Base-by-base conservation (phyloP, 176 grass and related monocot species). In the Oryza australiensis region DNA sequence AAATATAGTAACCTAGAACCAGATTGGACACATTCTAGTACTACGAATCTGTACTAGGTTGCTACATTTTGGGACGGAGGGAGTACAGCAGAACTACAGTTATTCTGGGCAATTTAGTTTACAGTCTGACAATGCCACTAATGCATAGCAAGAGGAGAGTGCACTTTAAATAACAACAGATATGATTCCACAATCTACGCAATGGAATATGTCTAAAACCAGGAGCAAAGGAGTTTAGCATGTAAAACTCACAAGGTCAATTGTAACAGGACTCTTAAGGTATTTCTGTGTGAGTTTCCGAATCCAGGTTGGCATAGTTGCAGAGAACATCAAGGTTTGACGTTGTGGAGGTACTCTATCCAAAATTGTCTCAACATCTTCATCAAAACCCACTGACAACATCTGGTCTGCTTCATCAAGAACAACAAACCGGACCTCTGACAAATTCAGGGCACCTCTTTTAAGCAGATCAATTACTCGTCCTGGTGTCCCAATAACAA, bases 341-440 rank as follows among this genome's bases (percentile, higher is more conserved):
- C 88, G 89, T 41, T 96, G 53, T 0, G 34, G 12, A 32, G 97
- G 93, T 62, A 99, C 79, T 26, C 45, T 90, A 41, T 96, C 78
- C 78, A 99, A 81, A 75, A 99, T 99, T 68, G 16, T 82, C 83
- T 99, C 97, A 24, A 99, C 97, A 73, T 88, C 97, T 85, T 92
- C 77, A 74, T 85, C 97, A 92, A 99, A 99, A 24, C 97, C 97
- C 12, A 99, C 97, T 0, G 89, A 89, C 74, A 99, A 90, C 97
- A 99, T 99, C 84, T 96, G 97, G 69, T 99, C 97, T 48, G 97
- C 97, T 80, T 99, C 97, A 75, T 99, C 97, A 18, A 99, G 89
- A 83, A 99, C 97, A 78, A 99, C 93, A 83, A 92, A 99, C 41
- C 75, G 69, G 42, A 99, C 62, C 51, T 85, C 93, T 26, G 91